Evolutionary conservation across 2,329 filamentous ascomycete genomes (phyloP).

Genomic region (Pleurostoma richardsiae): DNA sequence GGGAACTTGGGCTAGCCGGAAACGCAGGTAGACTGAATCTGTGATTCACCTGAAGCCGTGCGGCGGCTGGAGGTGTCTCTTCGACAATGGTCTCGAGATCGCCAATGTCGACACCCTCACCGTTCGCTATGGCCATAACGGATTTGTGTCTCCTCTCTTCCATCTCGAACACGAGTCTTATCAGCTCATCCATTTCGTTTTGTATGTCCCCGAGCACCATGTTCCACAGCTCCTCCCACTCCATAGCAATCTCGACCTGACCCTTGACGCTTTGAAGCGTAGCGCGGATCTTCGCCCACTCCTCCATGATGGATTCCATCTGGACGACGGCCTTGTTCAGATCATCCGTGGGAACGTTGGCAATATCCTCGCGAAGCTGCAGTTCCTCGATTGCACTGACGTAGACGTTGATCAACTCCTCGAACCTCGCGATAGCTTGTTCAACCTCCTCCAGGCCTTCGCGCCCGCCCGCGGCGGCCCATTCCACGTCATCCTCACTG

Average conservation of each 20-base stretch:
- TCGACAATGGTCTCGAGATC: slow-evolving; percentile 93
- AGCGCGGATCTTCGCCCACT: slow-evolving; percentile 78
- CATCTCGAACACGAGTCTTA: slow-evolving; percentile 89
- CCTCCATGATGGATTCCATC: slow-evolving; percentile 81
- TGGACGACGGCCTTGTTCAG: slow-evolving; percentile 73
- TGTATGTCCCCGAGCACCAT: slow-evolving; percentile 90
- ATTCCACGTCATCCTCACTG: slow-evolving; percentile 95
- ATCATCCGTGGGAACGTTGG: slow-evolving; percentile 63
- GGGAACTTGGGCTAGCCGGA: slow-evolving; percentile 57
- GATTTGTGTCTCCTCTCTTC: slow-evolving; percentile 88
- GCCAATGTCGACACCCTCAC: slow-evolving; percentile 71
- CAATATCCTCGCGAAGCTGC: slow-evolving; percentile 73
- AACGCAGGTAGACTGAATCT: slow-evolving; percentile 66
- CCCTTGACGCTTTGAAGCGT: slow-evolving; percentile 75
- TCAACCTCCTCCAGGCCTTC: slow-evolving; percentile 73
- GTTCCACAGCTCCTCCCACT: slow-evolving; percentile 98
- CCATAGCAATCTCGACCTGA: slow-evolving; percentile 96
- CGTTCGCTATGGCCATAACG: slow-evolving; percentile 55
- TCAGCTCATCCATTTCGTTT: slow-evolving; percentile 60
- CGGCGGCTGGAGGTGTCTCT: slow-evolving; percentile 60
- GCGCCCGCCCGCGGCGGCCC: slow-evolving; percentile 83
- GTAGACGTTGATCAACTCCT: slow-evolving; percentile 86
- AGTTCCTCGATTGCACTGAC: slow-evolving; percentile 90
- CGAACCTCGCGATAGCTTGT: slow-evolving; percentile 75
- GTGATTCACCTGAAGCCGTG: slow-evolving; percentile 48